Percentiles rank a stretch among this genome's conserved stretches.
These are phyloP conservation scores for Polyplosphaeria fusca DNA, from an alignment of 495 filamentous ascomycete genomes.

Conservation along the genomic window DNA sequence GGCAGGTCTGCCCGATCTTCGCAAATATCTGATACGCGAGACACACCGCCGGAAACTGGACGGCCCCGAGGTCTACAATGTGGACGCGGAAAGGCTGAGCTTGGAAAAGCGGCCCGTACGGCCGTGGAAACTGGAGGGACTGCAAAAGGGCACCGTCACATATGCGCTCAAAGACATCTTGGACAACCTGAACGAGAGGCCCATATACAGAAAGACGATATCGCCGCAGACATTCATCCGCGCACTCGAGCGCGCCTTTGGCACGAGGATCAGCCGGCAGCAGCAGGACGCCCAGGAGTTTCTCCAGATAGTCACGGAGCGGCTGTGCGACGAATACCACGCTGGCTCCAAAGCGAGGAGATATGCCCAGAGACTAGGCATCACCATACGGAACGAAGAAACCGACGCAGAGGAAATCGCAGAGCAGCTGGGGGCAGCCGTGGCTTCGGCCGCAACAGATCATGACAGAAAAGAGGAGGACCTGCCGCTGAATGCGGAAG, in stretches of 20 bases:
- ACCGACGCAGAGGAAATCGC: slow-evolving; percentile 21
- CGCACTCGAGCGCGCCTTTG: slow-evolving; percentile 79
- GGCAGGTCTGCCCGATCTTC: slow-evolving; percentile 88
- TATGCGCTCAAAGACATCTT: slow-evolving; percentile 86
- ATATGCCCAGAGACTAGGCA: slow-evolving; percentile 35
- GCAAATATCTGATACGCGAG: slow-evolving; percentile 85
- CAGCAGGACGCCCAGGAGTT: slow-evolving; percentile 99
- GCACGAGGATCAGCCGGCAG: slow-evolving; percentile 81
- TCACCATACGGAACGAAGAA: slow-evolving; percentile 7
- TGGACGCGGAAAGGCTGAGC: slow-evolving; percentile 46
- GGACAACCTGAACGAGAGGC: slow-evolving; percentile 89
- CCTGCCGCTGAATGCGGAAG: slow-evolving; percentile 45
- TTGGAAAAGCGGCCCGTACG: slow-evolving; percentile 41
- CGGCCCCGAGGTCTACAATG: slow-evolving; percentile 65
- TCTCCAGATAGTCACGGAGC: slow-evolving; percentile 86
- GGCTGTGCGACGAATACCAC: slow-evolving; percentile 89
- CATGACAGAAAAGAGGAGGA: slow-evolving; percentile 5
- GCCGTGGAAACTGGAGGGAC: slow-evolving; percentile 63
- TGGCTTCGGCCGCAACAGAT: neutral
- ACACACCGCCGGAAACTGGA: slow-evolving; percentile 76
- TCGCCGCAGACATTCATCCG: slow-evolving; percentile 76
- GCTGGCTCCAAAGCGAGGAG: slow-evolving; percentile 69
- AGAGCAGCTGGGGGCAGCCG: slow-evolving; percentile 16
- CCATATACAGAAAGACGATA: slow-evolving; percentile 91
- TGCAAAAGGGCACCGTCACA: slow-evolving; percentile 80